Evolutionary conservation across 2,329 filamentous ascomycete genomes (phyloP).

Genomic region (Nothopassalora personata): DNA sequence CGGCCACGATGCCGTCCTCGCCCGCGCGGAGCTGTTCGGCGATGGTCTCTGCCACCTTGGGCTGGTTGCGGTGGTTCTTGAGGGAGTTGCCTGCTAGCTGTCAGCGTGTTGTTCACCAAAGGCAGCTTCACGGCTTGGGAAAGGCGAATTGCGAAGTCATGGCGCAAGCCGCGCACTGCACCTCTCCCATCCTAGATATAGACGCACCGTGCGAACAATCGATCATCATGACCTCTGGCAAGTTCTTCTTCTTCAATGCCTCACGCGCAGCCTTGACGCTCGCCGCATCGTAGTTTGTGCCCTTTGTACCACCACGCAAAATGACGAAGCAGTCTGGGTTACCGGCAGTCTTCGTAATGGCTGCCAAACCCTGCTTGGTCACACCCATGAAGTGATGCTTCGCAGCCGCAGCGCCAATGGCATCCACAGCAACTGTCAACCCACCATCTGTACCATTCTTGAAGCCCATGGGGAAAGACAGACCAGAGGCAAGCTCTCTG

Average conservation of each 20-base stretch:
- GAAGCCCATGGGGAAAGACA: constrained; percentile 97
- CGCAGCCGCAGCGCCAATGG: constrained; percentile 74
- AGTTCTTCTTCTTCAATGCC: constrained; percentile 72
- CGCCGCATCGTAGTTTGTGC: constrained; percentile 87
- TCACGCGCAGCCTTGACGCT: constrained; percentile 76
- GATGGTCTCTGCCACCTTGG: constrained; percentile 77
- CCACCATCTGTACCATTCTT: constrained; percentile 98
- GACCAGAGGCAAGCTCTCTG: constrained; percentile 86
- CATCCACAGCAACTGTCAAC: constrained; percentile 86
- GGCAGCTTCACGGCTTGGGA: too few relatives aligned
- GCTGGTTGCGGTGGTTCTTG: constrained; percentile 97
- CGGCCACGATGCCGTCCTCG: constrained; percentile 82
- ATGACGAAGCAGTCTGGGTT: constrained; percentile 99
- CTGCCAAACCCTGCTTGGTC: constrained; percentile 92
- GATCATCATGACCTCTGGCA: constrained; percentile 89
- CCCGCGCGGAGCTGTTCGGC: constrained; percentile 82
- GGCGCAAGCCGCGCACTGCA: background rate
- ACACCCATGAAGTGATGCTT: constrained; percentile 98
- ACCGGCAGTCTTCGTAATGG: constrained; percentile 86
- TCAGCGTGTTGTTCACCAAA: constrained; percentile 16
- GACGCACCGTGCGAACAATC: constrained; percentile 88
- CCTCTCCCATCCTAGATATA: background rate
- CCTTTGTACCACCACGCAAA: constrained; percentile 81
- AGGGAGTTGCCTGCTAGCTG: constrained; percentile 73
- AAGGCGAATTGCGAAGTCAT: background rate